Evolutionary conservation across 2,329 filamentous ascomycete species (phyloP).

Genomic region (Davidsoniella eucalypti): DNA sequence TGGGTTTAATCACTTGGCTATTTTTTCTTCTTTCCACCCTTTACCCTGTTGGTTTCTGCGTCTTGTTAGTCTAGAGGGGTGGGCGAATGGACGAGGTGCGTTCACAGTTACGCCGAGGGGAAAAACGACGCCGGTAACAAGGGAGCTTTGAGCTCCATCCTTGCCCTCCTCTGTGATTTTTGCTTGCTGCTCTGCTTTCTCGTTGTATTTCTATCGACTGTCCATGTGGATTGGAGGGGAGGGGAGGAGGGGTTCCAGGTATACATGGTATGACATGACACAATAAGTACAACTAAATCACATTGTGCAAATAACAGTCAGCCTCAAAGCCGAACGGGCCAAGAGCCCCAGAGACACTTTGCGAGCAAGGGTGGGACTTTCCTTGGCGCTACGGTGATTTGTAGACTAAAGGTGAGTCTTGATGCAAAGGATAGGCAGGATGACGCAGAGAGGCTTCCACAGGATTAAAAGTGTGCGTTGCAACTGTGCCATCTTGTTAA

Average conservation of each 20-base stretch:
- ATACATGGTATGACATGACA: too few species aligned
- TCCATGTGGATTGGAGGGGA: neutral
- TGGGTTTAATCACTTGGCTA: neutral
- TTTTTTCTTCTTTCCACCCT: neutral
- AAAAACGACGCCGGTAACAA: slow-evolving; percentile 1
- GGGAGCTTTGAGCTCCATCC: slow-evolving; percentile 5
- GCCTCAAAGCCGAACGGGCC: too few species aligned
- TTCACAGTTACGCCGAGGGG: neutral
- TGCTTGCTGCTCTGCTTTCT: neutral
- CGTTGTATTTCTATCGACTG: neutral
- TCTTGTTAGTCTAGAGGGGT: neutral
- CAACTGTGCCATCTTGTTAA: too few species aligned
- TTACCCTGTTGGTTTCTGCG: too few species aligned
- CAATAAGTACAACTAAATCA: too few species aligned
- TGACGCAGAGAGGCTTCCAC: too few species aligned
- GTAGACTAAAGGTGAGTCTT: neutral
- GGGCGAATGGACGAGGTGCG: too few species aligned
- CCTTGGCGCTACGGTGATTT: too few species aligned
- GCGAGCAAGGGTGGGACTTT: neutral
- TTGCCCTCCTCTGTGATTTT: neutral
- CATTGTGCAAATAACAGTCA: too few species aligned
- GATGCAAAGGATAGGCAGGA: too few species aligned
- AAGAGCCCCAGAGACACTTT: neutral
- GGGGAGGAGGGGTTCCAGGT: neutral
- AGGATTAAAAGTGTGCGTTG: too few species aligned